Base-by-base conservation (phyloP, 2,329 filamentous ascomycete genomes). In the Cadophora luteo-olivacea region DNA sequence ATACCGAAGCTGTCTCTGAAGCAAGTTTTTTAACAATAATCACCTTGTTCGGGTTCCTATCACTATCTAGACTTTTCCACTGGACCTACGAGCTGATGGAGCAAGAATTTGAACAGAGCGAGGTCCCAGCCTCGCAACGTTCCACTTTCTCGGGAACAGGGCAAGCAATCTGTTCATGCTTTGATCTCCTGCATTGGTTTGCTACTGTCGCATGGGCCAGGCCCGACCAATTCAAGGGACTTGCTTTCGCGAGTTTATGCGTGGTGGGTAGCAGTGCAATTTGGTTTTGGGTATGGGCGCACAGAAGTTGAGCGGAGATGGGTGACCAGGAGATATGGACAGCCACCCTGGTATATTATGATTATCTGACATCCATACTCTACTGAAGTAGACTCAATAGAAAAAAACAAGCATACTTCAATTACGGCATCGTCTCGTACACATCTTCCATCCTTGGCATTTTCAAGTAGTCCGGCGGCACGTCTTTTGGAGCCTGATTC, bases 71-170 rank as follows among this genome's bases (percentile, higher is more conserved):
- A 22, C 76, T 82, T 61, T 80, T 80, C 19, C 79, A 80, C 48
- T 81, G 79, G 79, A 76, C 79, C 48, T 80, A 78, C 71, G 78
- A 80, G 67, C 76, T 82, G 12, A 80, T 79, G 24, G 80, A 79
- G 12, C 80, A 81, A 68, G 79, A 81, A 64, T 72, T 82, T 70
- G 87, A 70, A 72, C 80, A 73, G 74, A 83, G 51, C 73, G 81
- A 70, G 24, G 76, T 81, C 16, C 74, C 76, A 5, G 70, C 64
- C 29, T 72, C 75, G 4, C 75, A 78, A 60, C 76, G 80, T n/a
- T 79, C 80, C 1, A 79, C 77, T 66, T 82, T 82, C 66, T 80
- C 79, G 0, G 81, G 81, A 11, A 79, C 79, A 19, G 81, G 82
- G 69, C 77, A 77, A 67, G 77, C 78, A 1, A 75, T 82, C 45